Evolutionary conservation across 805 yeast genomes (phyloP), one percentile per base, ranked within the genome.

Genomic region (Spathaspora arborariae): DNA sequence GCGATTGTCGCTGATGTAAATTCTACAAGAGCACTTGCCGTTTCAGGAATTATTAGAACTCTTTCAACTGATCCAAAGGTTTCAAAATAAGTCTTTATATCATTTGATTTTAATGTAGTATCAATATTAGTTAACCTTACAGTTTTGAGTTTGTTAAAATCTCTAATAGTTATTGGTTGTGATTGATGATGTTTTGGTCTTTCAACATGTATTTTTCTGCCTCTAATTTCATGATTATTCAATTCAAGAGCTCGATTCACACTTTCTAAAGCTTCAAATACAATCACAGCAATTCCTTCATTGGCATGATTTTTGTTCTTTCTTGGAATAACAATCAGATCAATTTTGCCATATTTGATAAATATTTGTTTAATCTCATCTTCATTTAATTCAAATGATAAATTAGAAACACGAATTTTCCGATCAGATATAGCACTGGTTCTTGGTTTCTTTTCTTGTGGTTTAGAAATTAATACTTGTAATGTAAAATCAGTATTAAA

Each of bases 221-320:
- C 82, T 35, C 70, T 70, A 1, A 84, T 50, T 2, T 63, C 60
- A 0, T 64, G 53, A 7, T 71, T 67, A 51, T 81, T 69, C 41
- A 74, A 56, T 10, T 52, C 36, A 1, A 82, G 51, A 0, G 88
- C 81, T 3, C 58, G 57, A 0, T 63, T 56, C 0, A 89, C 86
- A 2, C 71, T 74, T 1, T 68, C 72, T 7, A 62, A 57, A 0
- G 63, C 61, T 2, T 56, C 47, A 53, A 80, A 85, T 0, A 78
- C 67, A 0, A 87, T 64, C 56, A 87, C 85, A 0, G 84, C 96
- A 59, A 75, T 82, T 0, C 92, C 91, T 40, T 79, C 80, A 56
- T 82, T 75, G 13, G 57, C 51, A 6, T 67, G 56, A 1, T 62
- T 65, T 6, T 64, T 61, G 3, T 57, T 55, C 38, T 58, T 66